phyloP scores from a whole-genome alignment of 208 protist species.

The Angomonas deanei region DNA sequence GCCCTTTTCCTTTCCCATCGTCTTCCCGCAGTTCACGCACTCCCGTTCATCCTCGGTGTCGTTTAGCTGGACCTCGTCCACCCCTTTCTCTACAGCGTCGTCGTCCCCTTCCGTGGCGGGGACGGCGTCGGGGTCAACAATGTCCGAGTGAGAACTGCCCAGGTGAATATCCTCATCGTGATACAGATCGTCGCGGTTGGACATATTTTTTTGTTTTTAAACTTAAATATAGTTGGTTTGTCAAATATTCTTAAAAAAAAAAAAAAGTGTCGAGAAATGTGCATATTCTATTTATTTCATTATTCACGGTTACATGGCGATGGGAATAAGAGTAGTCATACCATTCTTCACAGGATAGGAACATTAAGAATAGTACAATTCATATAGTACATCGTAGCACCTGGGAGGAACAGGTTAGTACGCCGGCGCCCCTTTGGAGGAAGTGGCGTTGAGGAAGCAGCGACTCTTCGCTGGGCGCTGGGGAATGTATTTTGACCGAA shows the following conservation, averaged over 20 bases:
- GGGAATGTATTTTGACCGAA: slow-evolving; percentile 76
- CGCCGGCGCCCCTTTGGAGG: slow-evolving; percentile 29
- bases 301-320: too few relatives aligned
- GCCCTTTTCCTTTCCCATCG: slow-evolving; percentile 18
- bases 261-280: background rate
- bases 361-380: too few relatives aligned
- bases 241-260: background rate
- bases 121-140: background rate
- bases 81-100: too few relatives aligned
- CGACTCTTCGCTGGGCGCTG: slow-evolving; percentile 52
- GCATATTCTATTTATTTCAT: too few relatives aligned
- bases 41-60: background rate
- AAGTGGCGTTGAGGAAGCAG: slow-evolving; percentile 46
- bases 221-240: background rate
- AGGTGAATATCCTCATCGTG: background rate
- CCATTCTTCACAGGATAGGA: too few relatives aligned
- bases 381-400: too few relatives aligned
- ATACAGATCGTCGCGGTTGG: too few relatives aligned
- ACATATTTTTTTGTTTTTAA: background rate
- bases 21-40: slow-evolving; percentile 34
- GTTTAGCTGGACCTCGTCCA: too few relatives aligned
- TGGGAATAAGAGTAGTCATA: too few relatives aligned
- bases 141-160: background rate
- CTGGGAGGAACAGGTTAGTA: too few relatives aligned
- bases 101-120: background rate